A percentile compares a stretch with the other conserved stretches of the same genome.
These are phyloP conservation scores for Dioszegia aurantiaca DNA, from an alignment of 768 basidiomycete species.

Conservation along the genomic window DNA sequence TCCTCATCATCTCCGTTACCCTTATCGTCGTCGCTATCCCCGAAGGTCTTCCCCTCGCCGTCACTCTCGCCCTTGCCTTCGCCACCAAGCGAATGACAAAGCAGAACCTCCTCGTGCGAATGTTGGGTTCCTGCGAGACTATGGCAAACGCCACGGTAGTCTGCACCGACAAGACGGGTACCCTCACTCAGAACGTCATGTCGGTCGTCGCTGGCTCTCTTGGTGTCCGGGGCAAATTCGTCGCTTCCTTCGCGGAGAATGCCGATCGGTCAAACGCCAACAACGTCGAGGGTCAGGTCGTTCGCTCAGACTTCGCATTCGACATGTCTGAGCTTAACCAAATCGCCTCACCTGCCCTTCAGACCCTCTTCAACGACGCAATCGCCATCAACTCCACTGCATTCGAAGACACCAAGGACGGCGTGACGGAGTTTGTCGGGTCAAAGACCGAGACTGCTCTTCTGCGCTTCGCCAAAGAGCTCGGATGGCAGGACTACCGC, in stretches of 20 bases:
- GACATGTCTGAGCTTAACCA: constrained; percentile 70
- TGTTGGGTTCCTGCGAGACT: constrained; percentile 93
- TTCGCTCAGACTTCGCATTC: constrained; percentile 71
- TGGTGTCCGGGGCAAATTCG: constrained; percentile 92
- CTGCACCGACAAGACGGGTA: constrained; percentile 55
- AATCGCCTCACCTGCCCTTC: constrained; percentile 63
- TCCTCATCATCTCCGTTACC: constrained; percentile 91
- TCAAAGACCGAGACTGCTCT: constrained; percentile 95
- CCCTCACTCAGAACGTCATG: constrained; percentile 93
- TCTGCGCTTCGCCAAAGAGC: constrained; percentile 75
- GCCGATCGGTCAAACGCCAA: constrained; percentile 68
- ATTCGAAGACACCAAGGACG: constrained; percentile 67
- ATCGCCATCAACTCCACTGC: constrained; percentile 93
- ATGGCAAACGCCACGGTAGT: constrained; percentile 98
- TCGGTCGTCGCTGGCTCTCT: constrained; percentile 92
- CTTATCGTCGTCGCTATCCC: constrained; percentile 83
- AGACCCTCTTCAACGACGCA: constrained; percentile 71
- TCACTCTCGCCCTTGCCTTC: constrained; percentile 92
- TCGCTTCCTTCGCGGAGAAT: constrained; percentile 71
- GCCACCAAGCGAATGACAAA: constrained; percentile 98
- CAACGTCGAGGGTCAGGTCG: constrained; percentile 53
- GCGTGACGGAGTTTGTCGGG: constrained; percentile 68
- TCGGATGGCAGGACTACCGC: constrained; percentile 72
- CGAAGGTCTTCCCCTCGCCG: constrained; percentile 91
- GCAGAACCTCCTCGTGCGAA: constrained; percentile 90